These are phyloP conservation scores for Cicer cuneatum DNA, from an alignment of 306 rosid genomes.

Conservation along the genomic window DNA sequence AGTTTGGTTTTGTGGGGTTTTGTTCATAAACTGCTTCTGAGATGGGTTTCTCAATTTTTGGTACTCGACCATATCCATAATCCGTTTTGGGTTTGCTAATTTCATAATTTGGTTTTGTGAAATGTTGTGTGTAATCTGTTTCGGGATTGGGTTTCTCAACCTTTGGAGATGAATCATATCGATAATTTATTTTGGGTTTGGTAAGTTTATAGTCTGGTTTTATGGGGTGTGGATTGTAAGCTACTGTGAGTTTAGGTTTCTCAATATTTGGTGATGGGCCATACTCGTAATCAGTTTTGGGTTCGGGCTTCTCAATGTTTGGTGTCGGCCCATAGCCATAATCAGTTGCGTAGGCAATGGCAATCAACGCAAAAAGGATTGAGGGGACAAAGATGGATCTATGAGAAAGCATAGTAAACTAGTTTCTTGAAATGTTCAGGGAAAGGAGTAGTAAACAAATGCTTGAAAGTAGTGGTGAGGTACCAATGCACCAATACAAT, in stretches of 20 bases:
- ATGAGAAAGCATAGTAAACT: conserved; percentile 33
- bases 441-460: background rate
- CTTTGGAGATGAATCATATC: background rate
- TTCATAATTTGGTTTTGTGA: background rate
- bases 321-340: conserved; percentile 45
- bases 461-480: conserved; percentile 33
- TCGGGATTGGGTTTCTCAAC: background rate
- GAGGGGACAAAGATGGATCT: conserved; percentile 14
- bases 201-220: background rate
- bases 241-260: background rate
- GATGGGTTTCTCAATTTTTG: background rate
- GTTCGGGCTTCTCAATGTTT: conserved; percentile 10
- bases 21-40: background rate
- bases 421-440: conserved; percentile 20
- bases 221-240: background rate
- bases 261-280: conserved; percentile 32
- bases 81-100: background rate
- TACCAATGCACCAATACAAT: background rate
- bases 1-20: background rate
- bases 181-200: background rate
- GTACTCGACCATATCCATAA: background rate
- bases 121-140: background rate
- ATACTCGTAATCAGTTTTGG: conserved; percentile 39
- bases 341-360: conserved; percentile 50
- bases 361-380: conserved; percentile 44